These are phyloP conservation scores for Tetraselmis chui DNA, from an alignment of 139 green algal genomes.

Conservation along the genomic window DNA sequence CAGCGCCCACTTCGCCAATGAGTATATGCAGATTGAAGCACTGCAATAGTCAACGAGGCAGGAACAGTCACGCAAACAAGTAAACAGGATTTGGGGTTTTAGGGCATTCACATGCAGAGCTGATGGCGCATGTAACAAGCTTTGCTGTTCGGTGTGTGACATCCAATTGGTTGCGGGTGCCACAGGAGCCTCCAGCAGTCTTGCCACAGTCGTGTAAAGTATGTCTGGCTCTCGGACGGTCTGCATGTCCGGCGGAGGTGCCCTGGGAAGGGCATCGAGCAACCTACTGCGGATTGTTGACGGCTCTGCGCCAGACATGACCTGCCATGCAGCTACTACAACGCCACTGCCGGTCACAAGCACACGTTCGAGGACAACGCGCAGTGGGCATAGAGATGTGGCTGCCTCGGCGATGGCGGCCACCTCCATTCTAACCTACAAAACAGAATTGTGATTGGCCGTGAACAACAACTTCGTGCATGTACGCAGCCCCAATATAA, in stretches of 20 bases:
- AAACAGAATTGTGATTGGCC: no score
- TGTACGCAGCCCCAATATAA: no score
- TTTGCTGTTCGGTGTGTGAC: no score
- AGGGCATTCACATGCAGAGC: no score
- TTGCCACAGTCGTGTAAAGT: slow-evolving; percentile 60
- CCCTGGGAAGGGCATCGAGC: slow-evolving; percentile 36
- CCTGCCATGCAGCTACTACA: slow-evolving; percentile 62
- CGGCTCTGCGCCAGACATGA: slow-evolving; percentile 27
- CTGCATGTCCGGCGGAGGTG: slow-evolving; percentile 30
- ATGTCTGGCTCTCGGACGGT: slow-evolving; percentile 46
- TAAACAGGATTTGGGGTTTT: no score
- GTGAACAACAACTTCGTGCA: no score
- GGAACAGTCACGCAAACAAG: background rate
- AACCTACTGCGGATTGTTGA: slow-evolving; percentile 26
- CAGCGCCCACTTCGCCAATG: background rate
- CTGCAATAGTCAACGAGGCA: background rate
- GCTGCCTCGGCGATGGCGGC: slow-evolving; percentile 9
- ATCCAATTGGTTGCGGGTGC: background rate
- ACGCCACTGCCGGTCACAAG: slow-evolving; percentile 42
- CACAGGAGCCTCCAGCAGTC: slow-evolving; percentile 26
- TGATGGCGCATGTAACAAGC: no score
- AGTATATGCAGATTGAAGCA: background rate
- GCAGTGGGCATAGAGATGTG: slow-evolving; percentile 35
- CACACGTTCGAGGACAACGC: slow-evolving; percentile 49
- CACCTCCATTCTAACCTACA: slow-evolving; percentile 24